phyloP scores from a whole-genome alignment of 768 basidiomycete genomes.

The Agrocybe pediades region DNA sequence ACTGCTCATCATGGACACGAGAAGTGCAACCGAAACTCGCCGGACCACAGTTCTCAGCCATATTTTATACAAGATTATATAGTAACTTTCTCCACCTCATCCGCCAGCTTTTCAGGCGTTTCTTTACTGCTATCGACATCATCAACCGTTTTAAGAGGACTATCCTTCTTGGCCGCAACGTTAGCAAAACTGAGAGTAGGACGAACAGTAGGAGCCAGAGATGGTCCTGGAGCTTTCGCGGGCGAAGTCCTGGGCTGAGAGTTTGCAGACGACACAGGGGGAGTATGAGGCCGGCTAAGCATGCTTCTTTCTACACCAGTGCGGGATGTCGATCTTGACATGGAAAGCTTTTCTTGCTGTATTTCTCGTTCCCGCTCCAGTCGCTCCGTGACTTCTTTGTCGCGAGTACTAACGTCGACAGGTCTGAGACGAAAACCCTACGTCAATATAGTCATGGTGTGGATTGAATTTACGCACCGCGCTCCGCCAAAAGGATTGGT shows the following conservation, averaged over 20 bases:
- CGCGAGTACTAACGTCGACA: conserved; percentile 78
- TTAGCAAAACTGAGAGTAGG: conserved; percentile 82
- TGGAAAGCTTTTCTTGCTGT: conserved; percentile 50
- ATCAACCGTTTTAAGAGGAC: conserved; percentile 16
- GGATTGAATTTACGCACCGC: no score
- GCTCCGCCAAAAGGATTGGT: conserved; percentile 90
- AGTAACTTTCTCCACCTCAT: conserved; percentile 14
- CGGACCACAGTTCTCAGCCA: no score
- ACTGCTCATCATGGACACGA: no score
- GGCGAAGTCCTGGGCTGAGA: conserved; percentile 30
- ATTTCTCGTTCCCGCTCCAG: conserved; percentile 69
- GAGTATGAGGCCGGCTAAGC: conserved; percentile 31
- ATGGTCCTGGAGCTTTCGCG: conserved; percentile 28
- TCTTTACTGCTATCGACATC: conserved; percentile 17
- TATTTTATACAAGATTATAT: conserved; percentile 5
- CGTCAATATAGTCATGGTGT: no score
- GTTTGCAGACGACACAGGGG: conserved; percentile 29
- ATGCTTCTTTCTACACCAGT: conserved; percentile 48
- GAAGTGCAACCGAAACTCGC: neutral
- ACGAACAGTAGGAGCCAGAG: conserved; percentile 54
- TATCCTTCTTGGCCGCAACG: conserved; percentile 60
- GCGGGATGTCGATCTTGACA: conserved; percentile 56
- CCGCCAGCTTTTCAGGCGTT: conserved; percentile 13
- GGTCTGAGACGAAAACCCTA: no score
- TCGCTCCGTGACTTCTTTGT: conserved; percentile 73